These are phyloP conservation scores for Clitopilus hobsonii DNA, from an alignment of 768 basidiomycete species.

Conservation along the genomic window DNA sequence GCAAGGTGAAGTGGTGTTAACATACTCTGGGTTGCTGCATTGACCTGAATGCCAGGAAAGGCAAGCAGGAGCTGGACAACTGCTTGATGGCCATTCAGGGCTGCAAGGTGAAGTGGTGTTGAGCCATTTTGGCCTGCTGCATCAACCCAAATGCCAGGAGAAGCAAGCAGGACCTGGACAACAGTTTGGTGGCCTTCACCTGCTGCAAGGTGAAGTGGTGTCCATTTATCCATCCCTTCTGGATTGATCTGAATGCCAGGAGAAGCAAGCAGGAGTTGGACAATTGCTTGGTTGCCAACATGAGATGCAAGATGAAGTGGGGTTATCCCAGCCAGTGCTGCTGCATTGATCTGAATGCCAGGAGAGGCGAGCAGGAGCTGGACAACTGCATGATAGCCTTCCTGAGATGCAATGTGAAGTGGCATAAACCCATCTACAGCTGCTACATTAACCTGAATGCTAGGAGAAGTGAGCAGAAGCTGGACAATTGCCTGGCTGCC, in stretches of 20 bases:
- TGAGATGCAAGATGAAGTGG: not conserved
- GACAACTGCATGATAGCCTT: no score
- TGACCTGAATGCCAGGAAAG: not conserved
- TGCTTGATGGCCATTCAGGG: not conserved
- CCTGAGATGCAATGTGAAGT: no score
- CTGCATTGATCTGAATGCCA: no score
- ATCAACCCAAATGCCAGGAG: not conserved
- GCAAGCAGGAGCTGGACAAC: not conserved
- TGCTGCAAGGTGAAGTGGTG: not conserved
- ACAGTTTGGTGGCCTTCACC: not conserved
- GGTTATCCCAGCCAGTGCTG: not conserved
- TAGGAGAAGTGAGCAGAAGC: not conserved
- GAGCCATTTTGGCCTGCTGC: not conserved
- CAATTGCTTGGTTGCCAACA: not conserved
- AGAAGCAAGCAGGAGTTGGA: no score
- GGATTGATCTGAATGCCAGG: no score
- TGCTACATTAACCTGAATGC: not conserved
- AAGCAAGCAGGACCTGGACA: not conserved
- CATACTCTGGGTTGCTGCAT: not conserved
- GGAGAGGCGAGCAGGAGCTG: no score
- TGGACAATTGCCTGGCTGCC: not conserved
- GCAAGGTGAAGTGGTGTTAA: not conserved
- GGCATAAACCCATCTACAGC: no score
- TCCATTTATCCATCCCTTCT: not conserved
- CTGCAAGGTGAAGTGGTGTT: not conserved